A percentile compares a stretch with the other conserved stretches of the same genome.
phyloP scores from a whole-genome alignment of 495 filamentous ascomycete species.

The Daldinia bambusicola region DNA sequence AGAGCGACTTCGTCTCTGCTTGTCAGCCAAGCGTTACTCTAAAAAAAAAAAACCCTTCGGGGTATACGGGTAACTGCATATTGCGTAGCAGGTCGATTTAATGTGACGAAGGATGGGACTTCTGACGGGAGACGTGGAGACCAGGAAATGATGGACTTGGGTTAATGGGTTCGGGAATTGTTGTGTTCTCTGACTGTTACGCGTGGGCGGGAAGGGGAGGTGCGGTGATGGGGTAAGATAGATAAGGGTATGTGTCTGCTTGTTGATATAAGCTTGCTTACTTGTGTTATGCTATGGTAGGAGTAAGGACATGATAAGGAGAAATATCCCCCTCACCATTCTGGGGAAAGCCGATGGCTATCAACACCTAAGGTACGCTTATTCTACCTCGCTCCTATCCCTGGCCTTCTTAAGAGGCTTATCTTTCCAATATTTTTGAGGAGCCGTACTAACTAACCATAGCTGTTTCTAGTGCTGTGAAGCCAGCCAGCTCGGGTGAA shows the following conservation, averaged over 20 bases:
- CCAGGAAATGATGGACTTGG: neutral
- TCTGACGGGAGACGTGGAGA: neutral
- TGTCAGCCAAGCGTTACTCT: slow-evolving; percentile 15
- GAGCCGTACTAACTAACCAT: neutral
- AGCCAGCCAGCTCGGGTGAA: neutral
- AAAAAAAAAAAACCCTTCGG: too few relatives aligned
- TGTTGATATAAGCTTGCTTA: neutral
- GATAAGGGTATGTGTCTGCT: neutral
- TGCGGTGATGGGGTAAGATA: neutral
- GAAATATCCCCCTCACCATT: too few relatives aligned
- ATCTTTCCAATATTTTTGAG: neutral
- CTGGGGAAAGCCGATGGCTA: too few relatives aligned
- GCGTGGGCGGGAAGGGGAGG: neutral
- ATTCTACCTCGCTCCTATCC: neutral
- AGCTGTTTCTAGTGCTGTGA: neutral
- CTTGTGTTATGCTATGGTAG: neutral
- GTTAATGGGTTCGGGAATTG: neutral
- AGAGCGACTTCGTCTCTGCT: slow-evolving; percentile 3
- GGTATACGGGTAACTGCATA: slow-evolving; percentile 9
- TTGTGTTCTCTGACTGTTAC: neutral
- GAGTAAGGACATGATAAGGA: neutral
- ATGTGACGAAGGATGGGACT: slow-evolving; percentile 7
- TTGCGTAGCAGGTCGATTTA: slow-evolving; percentile 24
- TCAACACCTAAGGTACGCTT: neutral
- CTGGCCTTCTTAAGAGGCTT: neutral